Conservation (phyloP, 257 asterid species). For the Eustoma russellianum region DNA sequence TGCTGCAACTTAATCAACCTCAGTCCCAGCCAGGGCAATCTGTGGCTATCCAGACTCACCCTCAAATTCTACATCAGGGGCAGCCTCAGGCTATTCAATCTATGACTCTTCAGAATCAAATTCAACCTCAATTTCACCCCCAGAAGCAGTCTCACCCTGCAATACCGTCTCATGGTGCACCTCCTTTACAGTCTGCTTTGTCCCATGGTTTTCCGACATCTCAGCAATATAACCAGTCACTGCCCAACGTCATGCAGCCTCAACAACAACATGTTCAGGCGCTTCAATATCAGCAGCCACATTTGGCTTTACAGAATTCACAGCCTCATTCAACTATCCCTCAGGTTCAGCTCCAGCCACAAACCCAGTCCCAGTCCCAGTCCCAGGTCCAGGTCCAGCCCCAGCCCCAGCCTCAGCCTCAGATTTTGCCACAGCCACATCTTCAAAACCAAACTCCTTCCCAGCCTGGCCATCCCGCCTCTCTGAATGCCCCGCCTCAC, state of each 20-base stretch:
- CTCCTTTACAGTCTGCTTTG: constrained; percentile 29
- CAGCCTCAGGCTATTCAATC: constrained; percentile 21
- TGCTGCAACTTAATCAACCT: constrained; percentile 27
- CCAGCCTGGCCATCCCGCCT: constrained; percentile 42
- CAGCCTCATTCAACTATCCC: constrained; percentile 35
- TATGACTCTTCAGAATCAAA: constrained; percentile 31
- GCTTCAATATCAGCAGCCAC: constrained; percentile 51
- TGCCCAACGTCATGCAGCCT: constrained; percentile 31
- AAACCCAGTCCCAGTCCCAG: constrained; percentile 15
- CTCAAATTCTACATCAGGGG: constrained; percentile 29
- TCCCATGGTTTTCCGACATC: constrained; percentile 38
- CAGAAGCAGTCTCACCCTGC: constrained; percentile 40
- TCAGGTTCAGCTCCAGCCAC: constrained; percentile 29
- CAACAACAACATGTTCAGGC: constrained; percentile 45
- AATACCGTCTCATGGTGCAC: constrained; percentile 42
- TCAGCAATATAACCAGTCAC: constrained; percentile 29
- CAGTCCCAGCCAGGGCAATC: constrained; percentile 26
- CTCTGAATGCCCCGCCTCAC: constrained; percentile 31
- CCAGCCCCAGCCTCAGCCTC: constrained; percentile 20
- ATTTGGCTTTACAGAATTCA: constrained; percentile 26
- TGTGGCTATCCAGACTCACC: constrained; percentile 24
- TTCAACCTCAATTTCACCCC: constrained; percentile 24
- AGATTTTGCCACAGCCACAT: constrained; percentile 37
- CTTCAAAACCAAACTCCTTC: constrained; percentile 37
- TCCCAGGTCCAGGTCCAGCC: constrained; percentile 11